Evolutionary conservation across 352 stramenopile genomes (phyloP), one percentile per base, ranked within the genome.

Genomic region (Phytophthora aleatoria): DNA sequence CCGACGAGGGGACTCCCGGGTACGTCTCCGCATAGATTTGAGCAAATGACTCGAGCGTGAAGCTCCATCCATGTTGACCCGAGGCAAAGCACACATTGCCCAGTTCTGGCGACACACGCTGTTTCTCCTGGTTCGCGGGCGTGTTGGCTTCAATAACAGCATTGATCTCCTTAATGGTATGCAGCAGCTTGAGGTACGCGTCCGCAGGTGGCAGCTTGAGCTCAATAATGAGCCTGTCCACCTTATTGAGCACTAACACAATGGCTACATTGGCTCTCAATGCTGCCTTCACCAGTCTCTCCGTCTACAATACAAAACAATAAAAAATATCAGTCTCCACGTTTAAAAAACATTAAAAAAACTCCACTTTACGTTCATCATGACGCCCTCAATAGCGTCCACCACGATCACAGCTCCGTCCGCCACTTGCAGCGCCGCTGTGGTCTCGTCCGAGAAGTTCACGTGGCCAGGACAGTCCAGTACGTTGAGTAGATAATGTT

Each of bases 31-130:
- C 74, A 45, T 96, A 96, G 33, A 95, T 71, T 50, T 90, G 76
- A 5, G 97, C 96, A 78, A 99, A 99, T 20, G 94, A 99, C 42
- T 93, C 77, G 1, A 99, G 77, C 12, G 96, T 98, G 75, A 99
- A 99, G 51, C 89, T 95, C 91, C 97, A 99, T 36, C 95, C 94
- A 73, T 99, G 97, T 64, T 97, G 85, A 0, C 91, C 90, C 12
- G 92, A 98, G 1, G 92, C 90, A 83, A 99, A 99, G 64, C 92
- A 94, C 3, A 99, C 97, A 73, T 99, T 99, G n/a, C 96, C 96
- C 15, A 93, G 73, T 36, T 97, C 83, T 0, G 97, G 98, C 27
- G 96, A 97, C 65, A 99, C 31, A 0, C 84, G 79, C 56, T 87
- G 71, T 53, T 79, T 79, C 31, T 83, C 58, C 41, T 73, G 49